Percentiles rank a stretch among this genome's conserved stretches.
Evolutionary conservation across 805 yeast genomes (phyloP).

Genomic region (Pichia eremophila): DNA sequence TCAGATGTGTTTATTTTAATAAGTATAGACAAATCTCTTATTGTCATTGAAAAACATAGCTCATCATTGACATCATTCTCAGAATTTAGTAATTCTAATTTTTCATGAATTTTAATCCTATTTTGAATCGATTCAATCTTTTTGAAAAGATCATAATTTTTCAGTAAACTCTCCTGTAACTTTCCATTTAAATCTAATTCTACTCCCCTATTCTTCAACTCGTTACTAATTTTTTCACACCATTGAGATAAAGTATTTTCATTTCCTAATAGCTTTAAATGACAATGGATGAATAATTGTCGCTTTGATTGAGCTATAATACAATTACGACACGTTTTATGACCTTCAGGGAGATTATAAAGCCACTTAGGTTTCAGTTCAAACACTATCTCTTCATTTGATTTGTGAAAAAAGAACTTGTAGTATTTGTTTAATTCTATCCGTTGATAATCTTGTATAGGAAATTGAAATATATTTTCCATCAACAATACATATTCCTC

Average conservation of each 20-base stretch:
- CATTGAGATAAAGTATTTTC: constrained; percentile 26
- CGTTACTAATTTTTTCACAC: constrained; percentile 20
- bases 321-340: constrained; percentile 37
- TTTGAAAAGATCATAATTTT: constrained; percentile 10
- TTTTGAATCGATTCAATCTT: constrained; percentile 27
- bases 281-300: constrained; percentile 29
- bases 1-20: constrained; percentile 25
- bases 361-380: constrained; percentile 50
- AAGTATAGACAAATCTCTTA: constrained; percentile 44
- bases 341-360: constrained; percentile 24
- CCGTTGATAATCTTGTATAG: not conserved
- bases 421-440: constrained; percentile 21
- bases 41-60: constrained; percentile 38
- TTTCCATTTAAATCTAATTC: not conserved
- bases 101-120: constrained; percentile 23
- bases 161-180: constrained; percentile 3
- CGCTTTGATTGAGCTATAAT: constrained; percentile 27
- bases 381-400: constrained; percentile 14
- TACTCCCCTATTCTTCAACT: not conserved
- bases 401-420: constrained; percentile 10
- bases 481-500: constrained; percentile 21
- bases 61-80: constrained; percentile 37
- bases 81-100: constrained; percentile 22
- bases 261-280: constrained; percentile 28
- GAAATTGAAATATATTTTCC: constrained; percentile 17